Evolutionary conservation across 2,329 filamentous ascomycete species (phyloP).

Genomic region (Plectosphaerella cucumerina): DNA sequence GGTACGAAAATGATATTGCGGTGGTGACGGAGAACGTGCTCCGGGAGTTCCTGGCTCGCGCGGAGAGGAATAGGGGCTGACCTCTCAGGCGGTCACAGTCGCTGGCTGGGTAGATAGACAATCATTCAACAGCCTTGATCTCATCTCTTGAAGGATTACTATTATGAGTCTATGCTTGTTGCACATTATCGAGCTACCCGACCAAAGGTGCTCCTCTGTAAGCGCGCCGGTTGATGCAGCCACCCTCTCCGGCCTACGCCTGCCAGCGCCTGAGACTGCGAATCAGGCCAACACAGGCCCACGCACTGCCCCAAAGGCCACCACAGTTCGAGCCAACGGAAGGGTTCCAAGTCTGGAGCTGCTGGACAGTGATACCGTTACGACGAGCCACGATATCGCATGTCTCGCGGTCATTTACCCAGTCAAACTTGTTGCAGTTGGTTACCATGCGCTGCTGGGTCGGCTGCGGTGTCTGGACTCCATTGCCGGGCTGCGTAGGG

Average conservation of each 20-base stretch:
- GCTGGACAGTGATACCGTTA: background rate
- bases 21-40: constrained; percentile 17
- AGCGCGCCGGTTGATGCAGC: no score
- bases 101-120: no score
- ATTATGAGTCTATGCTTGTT: no score
- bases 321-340: constrained; percentile 14
- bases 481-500: constrained; percentile 8
- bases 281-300: constrained; percentile 9
- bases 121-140: no score
- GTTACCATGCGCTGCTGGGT: constrained; percentile 9
- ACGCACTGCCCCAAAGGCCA: constrained; percentile 13
- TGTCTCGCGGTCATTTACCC: constrained; percentile 2
- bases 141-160: no score
- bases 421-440: constrained; percentile 14
- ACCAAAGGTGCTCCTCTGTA: no score
- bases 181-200: no score
- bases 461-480: constrained; percentile 10
- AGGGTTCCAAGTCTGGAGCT: constrained; percentile 11
- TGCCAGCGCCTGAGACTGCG: no score
- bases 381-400: constrained; percentile 5
- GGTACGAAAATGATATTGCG: constrained; percentile 20
- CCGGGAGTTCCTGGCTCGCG: background rate
- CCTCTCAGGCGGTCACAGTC: no score
- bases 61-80: no score
- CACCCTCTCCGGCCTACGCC: no score